Percentiles rank a stretch among this genome's conserved stretches.
Conservation (phyloP, 441 rosid genomes). For the Gossypium davidsonii region DNA sequence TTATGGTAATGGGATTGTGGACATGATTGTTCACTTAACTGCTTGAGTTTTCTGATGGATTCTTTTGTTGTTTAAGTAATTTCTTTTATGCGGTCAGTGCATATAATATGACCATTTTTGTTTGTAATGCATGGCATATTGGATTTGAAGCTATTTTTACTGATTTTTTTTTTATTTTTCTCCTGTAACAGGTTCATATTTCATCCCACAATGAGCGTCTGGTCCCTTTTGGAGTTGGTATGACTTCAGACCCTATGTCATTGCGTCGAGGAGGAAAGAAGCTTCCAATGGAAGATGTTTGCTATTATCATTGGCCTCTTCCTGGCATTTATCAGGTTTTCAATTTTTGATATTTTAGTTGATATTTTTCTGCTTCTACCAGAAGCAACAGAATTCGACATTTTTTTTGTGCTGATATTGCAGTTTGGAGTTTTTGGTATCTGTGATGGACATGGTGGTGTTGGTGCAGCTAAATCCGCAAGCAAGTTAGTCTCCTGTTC, state of each 20-base stretch:
- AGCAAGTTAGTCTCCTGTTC: slow-evolving; percentile 64
- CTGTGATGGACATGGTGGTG: slow-evolving; percentile 97
- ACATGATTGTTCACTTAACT: background rate
- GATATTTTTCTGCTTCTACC: slow-evolving; percentile 15
- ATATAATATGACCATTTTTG: background rate
- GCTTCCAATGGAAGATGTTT: slow-evolving; percentile 94
- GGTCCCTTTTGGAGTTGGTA: slow-evolving; percentile 70
- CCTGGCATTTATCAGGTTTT: slow-evolving; percentile 73
- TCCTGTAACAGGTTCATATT: slow-evolving; percentile 55
- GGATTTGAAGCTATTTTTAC: background rate
- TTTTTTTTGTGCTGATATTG: slow-evolving; percentile 20
- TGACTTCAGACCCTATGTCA: slow-evolving; percentile 95
- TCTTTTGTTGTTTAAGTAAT: slow-evolving; percentile 1
- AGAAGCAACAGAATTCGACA: slow-evolving; percentile 18
- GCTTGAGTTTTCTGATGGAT: background rate
- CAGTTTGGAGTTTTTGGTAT: slow-evolving; percentile 94
- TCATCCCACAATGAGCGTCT: slow-evolving; percentile 44
- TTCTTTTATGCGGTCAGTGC: background rate
- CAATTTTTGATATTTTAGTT: slow-evolving; percentile 22
- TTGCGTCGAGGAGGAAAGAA: slow-evolving; percentile 87
- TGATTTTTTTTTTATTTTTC: background rate
- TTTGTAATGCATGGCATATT: background rate
- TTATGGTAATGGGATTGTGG: background rate
- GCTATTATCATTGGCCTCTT: slow-evolving; percentile 89
- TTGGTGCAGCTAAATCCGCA: slow-evolving; percentile 77